These are phyloP conservation scores for Houttuynia cordata DNA, from an alignment of 164 flowering plant genomes.

Conservation along the genomic window DNA sequence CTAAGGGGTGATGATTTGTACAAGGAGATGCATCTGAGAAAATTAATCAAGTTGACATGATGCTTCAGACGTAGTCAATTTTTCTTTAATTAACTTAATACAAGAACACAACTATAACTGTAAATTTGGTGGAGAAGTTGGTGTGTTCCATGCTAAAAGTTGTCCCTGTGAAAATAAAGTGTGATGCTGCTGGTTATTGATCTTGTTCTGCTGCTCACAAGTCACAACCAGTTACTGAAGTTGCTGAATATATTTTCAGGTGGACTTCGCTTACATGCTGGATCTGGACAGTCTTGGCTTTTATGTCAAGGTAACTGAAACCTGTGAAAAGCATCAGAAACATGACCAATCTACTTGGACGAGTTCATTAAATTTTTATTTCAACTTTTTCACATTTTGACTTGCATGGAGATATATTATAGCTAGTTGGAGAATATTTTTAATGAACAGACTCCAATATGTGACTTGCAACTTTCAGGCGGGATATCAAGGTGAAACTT, in stretches of 20 bases:
- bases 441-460: neutral
- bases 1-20: no score
- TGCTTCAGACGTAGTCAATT: no score
- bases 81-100: no score
- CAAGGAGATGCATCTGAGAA: no score
- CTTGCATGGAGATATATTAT: neutral
- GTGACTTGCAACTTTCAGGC: slow-evolving; percentile 33
- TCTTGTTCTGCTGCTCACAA: neutral
- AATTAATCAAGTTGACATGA: no score
- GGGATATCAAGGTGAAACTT: slow-evolving; percentile 48
- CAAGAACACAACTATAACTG: no score
- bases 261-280: slow-evolving; percentile 76
- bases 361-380: no score
- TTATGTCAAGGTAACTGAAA: slow-evolving; percentile 62
- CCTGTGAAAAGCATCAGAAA: neutral
- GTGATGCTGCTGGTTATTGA: neutral
- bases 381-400: neutral
- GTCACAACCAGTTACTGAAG: neutral
- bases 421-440: neutral
- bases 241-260: slow-evolving; percentile 31
- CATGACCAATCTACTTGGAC: no score
- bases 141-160: no score
- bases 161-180: no score
- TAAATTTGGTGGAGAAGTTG: no score
- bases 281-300: slow-evolving; percentile 92